Evolutionary conservation across 345 rosid genomes (phyloP), one percentile per base, ranked within the genome.

Genomic region (Firmiana major): DNA sequence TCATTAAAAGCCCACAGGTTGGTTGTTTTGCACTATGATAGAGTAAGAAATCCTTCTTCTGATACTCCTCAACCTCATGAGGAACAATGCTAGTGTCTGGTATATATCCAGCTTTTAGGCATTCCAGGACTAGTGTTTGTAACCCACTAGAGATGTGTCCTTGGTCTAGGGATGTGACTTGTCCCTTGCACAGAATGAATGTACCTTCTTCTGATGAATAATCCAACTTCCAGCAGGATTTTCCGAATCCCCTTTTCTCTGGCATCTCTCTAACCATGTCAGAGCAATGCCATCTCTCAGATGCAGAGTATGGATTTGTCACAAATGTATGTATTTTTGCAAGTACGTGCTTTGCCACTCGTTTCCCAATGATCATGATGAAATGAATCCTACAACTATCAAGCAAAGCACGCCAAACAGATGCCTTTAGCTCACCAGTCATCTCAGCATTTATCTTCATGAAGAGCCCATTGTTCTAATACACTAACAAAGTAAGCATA

Each of bases 11-110:
- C 16, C 92, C 94, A n/a, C 87, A 95, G 15, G 96, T 86, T 0
- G 97, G 97, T 6, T 93, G 90, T 83, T 93, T 95, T 34, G 96
- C 93, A 57, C 99, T 95, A 75, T 95, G 98, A 79, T 87, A 89
- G 86, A 87, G 92, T 85, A 91, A 79, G 88, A 93, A 95, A 48
- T 79, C 85, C 83, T 88, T 86, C 84, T 95, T 95, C 75, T 89
- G 94, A 71, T 87, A 82, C 86, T 95, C 98, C 77, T 88, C 99
- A 0, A 93, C 90, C 58, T 93, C 99, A 36, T 93, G 98, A 70
- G 93, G 99, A 70, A 90, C 98, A 64, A 87, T 93, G 80, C 92
- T 90, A 1, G 92, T 93, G 84, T 95, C 86, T 0, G 94, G 98
- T 26, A 84, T 85, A 22, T 95, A 95, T 9, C 97, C 98, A 58